Evolutionary conservation across 2,329 filamentous ascomycete genomes (phyloP).

Genomic region (Alternaria burnsii): DNA sequence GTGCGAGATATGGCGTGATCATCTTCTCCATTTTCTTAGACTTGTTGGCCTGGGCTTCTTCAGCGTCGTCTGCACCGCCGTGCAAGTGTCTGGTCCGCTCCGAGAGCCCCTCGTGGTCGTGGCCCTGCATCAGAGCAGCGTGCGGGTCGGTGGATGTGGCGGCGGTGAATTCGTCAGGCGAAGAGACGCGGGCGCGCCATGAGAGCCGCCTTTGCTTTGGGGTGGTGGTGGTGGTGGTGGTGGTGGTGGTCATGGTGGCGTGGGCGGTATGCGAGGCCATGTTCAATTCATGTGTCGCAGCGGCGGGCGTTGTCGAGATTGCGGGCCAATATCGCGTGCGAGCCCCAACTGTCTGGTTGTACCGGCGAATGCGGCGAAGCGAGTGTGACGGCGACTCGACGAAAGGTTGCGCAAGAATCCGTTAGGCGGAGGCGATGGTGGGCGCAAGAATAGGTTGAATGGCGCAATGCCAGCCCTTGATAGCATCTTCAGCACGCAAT

Average conservation of each 20-base stretch:
- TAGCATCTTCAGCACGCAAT: slow-evolving; percentile 29
- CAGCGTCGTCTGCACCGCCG: slow-evolving; percentile 31
- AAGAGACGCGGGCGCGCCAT: slow-evolving; percentile 38
- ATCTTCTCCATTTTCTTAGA: slow-evolving; percentile 76
- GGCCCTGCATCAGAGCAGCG: slow-evolving; percentile 47
- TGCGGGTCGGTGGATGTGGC: slow-evolving; percentile 38
- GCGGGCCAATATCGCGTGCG: slow-evolving; percentile 31
- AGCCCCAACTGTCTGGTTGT: slow-evolving; percentile 22
- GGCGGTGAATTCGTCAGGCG: slow-evolving; percentile 18
- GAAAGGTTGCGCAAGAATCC: slow-evolving; percentile 15
- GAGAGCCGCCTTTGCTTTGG: slow-evolving; percentile 39
- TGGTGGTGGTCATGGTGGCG: slow-evolving; percentile 5
- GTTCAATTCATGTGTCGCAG: slow-evolving; percentile 22
- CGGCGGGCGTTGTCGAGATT: slow-evolving; percentile 33
- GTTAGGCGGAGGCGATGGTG: not conserved
- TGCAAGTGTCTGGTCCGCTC: slow-evolving; percentile 43
- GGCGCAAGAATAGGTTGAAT: slow-evolving; percentile 11
- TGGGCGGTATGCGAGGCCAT: slow-evolving; percentile 41
- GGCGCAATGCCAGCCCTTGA: slow-evolving; percentile 21
- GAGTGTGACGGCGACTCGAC: slow-evolving; percentile 7
- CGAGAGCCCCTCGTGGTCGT: slow-evolving; percentile 47
- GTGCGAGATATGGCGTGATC: slow-evolving; percentile 85
- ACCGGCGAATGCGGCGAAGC: slow-evolving; percentile 1
- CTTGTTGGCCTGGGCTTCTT: slow-evolving; percentile 40
- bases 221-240: slow-evolving; percentile 12